Percentiles rank a stretch among this genome's conserved stretches.
phyloP scores from a whole-genome alignment of 805 yeast species.

The Babjeviella inositovora region DNA sequence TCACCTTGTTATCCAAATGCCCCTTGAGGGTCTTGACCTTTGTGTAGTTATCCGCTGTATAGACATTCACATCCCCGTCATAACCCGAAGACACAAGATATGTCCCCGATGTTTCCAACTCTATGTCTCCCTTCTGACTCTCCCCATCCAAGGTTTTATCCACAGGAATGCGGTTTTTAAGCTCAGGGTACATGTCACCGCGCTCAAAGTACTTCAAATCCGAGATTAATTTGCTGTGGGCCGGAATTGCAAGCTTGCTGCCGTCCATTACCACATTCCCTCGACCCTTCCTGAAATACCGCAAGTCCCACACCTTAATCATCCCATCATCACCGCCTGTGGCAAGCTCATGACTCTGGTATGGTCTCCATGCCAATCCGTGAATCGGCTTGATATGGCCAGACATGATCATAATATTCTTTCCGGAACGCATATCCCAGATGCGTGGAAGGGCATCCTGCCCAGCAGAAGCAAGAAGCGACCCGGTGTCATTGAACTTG shows the following conservation, averaged over 20 bases:
- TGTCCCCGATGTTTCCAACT: conserved; percentile 19
- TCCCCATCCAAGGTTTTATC: conserved; percentile 12
- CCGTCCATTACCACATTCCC: conserved; percentile 15
- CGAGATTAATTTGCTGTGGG: conserved; percentile 62
- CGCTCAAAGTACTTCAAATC: conserved; percentile 35
- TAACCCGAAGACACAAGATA: conserved; percentile 48
- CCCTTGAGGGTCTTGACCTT: conserved; percentile 31
- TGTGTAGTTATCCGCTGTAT: conserved; percentile 48
- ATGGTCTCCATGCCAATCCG: conserved; percentile 53
- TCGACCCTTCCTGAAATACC: conserved; percentile 23
- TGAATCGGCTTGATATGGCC: conserved; percentile 67
- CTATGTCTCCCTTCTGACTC: conserved; percentile 11
- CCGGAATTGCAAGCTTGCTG: conserved; percentile 34
- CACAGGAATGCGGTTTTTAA: conserved; percentile 3
- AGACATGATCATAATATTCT: conserved; percentile 33
- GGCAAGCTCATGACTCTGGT: conserved; percentile 53
- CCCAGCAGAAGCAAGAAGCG: conserved; percentile 64
- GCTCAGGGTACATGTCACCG: conserved; percentile 4
- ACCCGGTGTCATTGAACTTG: conserved; percentile 62
- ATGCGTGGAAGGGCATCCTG: conserved; percentile 55
- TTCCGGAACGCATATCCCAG: conserved; percentile 84
- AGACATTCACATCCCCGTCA: conserved; percentile 45
- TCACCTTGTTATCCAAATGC: conserved; percentile 54
- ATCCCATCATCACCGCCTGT: conserved; percentile 77
- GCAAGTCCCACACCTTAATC: conserved; percentile 75